Base-by-base conservation (phyloP, 352 stramenopile species). In the Globisporangium irregulare region DNA sequence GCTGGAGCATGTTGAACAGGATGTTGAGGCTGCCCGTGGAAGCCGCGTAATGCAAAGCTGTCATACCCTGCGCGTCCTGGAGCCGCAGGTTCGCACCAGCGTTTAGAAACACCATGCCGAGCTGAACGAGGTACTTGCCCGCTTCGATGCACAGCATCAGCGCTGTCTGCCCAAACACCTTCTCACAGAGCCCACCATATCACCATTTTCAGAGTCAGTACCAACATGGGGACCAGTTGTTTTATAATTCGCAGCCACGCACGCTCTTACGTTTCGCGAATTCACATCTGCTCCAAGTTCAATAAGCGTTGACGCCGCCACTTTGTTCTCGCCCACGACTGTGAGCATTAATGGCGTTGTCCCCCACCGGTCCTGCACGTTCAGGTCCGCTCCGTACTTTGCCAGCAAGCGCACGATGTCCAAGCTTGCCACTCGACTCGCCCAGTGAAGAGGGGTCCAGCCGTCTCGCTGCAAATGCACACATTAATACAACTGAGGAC, bases 291-390 rank as follows among this genome's bases (percentile, higher is more conserved):
- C 86, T 8, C 83, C 85, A 1, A 94, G 68, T 63, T 92, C 84
- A n/a, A 94, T 88, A 15, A 94, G 69, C 15, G 74, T 88, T 59
- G 79, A 68, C 7, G 81, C 79, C 55, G 81, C 84, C 10, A 66
- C 58, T 58, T 84, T 84, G 54, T 74, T 92, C 58, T 92, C 84
- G 20, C 87, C 87, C 5, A 92, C 73, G 9, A 93, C 84, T 1
- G 83, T 90, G 64, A 94, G 59, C 83, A 94, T 94, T 34, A 94
- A 74, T 7, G 86, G 84, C 14, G 85, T 93, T 3, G 84, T 93
- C 15, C 85, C 80, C 85, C 85, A 93, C 18, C 77, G 76, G 38
- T 94, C 87, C 74, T 90, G 76, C 2, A 89, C 74, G 38, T 94
- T 90, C 38, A 94, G 57, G 60, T 91, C 77, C 2, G 87, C 83